phyloP scores from a whole-genome alignment of 108 stramenopile species.

The Cyclotella kingstonii region DNA sequence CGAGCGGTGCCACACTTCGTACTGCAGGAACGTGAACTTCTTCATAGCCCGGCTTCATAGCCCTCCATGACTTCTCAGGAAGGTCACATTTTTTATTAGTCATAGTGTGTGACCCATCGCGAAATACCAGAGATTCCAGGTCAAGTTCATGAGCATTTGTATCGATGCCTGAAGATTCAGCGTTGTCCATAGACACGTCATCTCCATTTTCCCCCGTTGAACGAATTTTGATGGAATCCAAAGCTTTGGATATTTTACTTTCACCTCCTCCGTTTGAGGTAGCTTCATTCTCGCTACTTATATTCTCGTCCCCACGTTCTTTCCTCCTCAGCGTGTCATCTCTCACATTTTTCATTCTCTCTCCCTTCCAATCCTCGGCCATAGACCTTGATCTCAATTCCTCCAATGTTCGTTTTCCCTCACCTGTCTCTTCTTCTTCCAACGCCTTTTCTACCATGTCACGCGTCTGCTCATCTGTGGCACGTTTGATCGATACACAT shows the following conservation, averaged over 20 bases:
- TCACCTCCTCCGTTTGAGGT: constrained; percentile 18
- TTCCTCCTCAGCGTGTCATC: constrained; percentile 55
- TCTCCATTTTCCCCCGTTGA: constrained; percentile 23
- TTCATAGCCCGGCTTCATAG: constrained; percentile 96
- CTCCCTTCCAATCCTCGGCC: constrained; percentile 82
- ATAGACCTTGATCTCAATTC: constrained; percentile 73
- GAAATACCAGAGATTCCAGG: constrained; percentile 88
- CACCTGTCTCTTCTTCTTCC: constrained; percentile 70
- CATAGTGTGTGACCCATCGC: constrained; percentile 91
- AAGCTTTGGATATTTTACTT: constrained; percentile 51
- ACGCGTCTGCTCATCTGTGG: constrained; percentile 81
- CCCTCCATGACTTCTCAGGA: constrained; percentile 92
- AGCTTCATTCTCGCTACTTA: constrained; percentile 29
- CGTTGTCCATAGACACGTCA: constrained; percentile 45
- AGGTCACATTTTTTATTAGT: constrained; percentile 91
- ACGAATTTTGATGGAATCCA: constrained; percentile 69
- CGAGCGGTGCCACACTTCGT: constrained; percentile 66
- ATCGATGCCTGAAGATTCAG: constrained; percentile 21
- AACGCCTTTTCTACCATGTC: constrained; percentile 80
- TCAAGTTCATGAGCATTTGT: constrained; percentile 69
- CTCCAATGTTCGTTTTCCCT: constrained; percentile 84
- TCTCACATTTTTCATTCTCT: constrained; percentile 67
- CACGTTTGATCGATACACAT: constrained; percentile 91
- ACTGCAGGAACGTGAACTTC: constrained; percentile 99
- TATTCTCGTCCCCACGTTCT: constrained; percentile 19